phyloP scores from a whole-genome alignment of 768 basidiomycete species.

The Lentinula boryana region DNA sequence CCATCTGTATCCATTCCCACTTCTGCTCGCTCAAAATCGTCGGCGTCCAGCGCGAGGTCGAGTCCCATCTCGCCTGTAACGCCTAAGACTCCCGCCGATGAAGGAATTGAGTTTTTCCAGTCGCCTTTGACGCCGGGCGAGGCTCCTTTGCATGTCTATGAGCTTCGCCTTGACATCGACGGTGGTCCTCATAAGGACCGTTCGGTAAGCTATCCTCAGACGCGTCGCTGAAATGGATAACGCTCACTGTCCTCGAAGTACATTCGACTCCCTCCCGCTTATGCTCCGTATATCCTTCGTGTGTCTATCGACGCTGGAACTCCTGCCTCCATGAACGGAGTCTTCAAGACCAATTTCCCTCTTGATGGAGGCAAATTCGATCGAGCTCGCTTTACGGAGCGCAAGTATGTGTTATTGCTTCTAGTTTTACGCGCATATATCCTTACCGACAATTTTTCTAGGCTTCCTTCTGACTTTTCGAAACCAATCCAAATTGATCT shows the following conservation, averaged over 20 bases:
- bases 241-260: conserved; percentile 48
- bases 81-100: conserved; percentile 64
- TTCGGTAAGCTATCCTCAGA: conserved; percentile 48
- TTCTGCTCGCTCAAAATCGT: background rate
- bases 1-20: conserved; percentile 4
- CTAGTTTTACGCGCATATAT: conserved; percentile 14
- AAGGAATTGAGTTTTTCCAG: conserved; percentile 62
- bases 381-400: conserved; percentile 66
- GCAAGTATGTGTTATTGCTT: conserved; percentile 50
- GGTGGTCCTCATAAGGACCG: conserved; percentile 85
- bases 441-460: conserved; percentile 21
- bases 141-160: conserved; percentile 73
- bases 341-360: conserved; percentile 96
- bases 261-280: conserved; percentile 90
- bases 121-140: conserved; percentile 37
- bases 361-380: conserved; percentile 86
- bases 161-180: conserved; percentile 81
- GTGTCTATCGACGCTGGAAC: conserved; percentile 92
- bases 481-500: conserved; percentile 93
- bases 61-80: conserved; percentile 17
- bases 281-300: conserved; percentile 83
- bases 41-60: background rate
- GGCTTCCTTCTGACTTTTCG: conserved; percentile 80
- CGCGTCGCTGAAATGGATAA: conserved; percentile 7
- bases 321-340: conserved; percentile 81